Evolutionary conservation across 768 basidiomycete genomes (phyloP).

Genomic region (Leccinellum rugosiceps): DNA sequence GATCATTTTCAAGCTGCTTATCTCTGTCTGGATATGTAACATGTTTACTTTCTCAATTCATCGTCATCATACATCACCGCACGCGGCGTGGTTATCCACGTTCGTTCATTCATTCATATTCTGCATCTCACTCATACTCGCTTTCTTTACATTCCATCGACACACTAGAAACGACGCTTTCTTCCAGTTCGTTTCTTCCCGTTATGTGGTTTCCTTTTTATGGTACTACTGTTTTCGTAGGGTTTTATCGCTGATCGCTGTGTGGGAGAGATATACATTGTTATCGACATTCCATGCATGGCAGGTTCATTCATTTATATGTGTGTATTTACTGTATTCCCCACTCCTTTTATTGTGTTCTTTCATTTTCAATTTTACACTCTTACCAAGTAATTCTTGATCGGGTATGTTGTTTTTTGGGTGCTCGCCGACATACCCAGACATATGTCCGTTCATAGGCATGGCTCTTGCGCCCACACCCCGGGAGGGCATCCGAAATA

Average conservation of each 20-base stretch:
- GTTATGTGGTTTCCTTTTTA: not conserved
- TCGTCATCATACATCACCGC: slow-evolving; percentile 19
- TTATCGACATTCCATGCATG: slow-evolving; percentile 2
- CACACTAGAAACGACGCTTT: not conserved
- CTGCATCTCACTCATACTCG: slow-evolving; percentile 6
- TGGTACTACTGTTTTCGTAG: not conserved
- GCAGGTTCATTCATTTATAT: not conserved
- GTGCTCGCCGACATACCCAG: not conserved
- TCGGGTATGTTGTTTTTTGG: not conserved
- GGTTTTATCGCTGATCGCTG: not conserved
- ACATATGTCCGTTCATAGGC: not conserved
- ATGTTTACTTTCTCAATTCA: not conserved
- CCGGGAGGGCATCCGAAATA: not conserved
- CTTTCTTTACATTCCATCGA: no score
- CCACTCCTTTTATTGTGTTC: not conserved
- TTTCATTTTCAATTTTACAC: not conserved
- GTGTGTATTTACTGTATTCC: slow-evolving; percentile 3
- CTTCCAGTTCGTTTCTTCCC: not conserved
- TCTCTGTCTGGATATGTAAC: slow-evolving; percentile 8
- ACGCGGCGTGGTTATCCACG: slow-evolving; percentile 8
- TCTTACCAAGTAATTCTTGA: not conserved
- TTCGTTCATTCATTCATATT: slow-evolving; percentile 14
- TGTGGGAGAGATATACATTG: slow-evolving; percentile 3
- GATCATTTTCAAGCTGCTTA: slow-evolving; percentile 6
- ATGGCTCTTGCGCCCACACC: not conserved